These are phyloP conservation scores for Penicillium hordei DNA, from an alignment of 2,329 filamentous ascomycete genomes.

Conservation along the genomic window DNA sequence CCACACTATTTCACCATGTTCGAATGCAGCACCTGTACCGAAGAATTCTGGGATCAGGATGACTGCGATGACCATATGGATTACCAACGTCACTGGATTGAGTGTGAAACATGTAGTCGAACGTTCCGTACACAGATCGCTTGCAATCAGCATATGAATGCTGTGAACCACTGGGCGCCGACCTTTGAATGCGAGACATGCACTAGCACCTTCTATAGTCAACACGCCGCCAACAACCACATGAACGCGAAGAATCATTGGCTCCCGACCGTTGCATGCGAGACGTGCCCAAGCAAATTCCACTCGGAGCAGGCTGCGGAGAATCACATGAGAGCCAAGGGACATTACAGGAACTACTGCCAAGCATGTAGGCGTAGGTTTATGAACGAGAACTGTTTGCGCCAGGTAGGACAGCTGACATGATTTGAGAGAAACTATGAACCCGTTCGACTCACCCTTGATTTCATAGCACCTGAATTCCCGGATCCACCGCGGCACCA, in stretches of 20 bases:
- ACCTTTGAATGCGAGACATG: conserved; percentile 29
- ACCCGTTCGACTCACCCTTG: neutral
- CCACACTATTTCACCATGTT: neutral
- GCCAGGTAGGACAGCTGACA: neutral
- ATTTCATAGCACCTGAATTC: conserved; percentile 56
- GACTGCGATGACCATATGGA: neutral
- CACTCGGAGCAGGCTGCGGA: neutral
- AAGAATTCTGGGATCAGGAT: neutral
- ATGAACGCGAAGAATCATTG: neutral
- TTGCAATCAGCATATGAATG: conserved; percentile 26
- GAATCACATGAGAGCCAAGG: neutral
- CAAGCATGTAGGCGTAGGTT: neutral
- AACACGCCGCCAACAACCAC: neutral
- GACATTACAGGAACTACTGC: neutral
- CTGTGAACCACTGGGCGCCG: conserved; percentile 19
- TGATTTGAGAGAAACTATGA: neutral
- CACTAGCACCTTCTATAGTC: neutral
- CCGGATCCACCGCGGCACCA: conserved; percentile 47
- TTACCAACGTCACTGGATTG: conserved; percentile 21
- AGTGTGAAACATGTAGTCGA: conserved; percentile 27
- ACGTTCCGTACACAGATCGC: conserved; percentile 14
- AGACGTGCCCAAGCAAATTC: conserved; percentile 1
- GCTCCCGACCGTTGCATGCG: conserved; percentile 28
- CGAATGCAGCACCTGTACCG: neutral
- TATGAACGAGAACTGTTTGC: neutral